Conservation (phyloP, 257 asterid genomes). For the Echites panduratus region DNA sequence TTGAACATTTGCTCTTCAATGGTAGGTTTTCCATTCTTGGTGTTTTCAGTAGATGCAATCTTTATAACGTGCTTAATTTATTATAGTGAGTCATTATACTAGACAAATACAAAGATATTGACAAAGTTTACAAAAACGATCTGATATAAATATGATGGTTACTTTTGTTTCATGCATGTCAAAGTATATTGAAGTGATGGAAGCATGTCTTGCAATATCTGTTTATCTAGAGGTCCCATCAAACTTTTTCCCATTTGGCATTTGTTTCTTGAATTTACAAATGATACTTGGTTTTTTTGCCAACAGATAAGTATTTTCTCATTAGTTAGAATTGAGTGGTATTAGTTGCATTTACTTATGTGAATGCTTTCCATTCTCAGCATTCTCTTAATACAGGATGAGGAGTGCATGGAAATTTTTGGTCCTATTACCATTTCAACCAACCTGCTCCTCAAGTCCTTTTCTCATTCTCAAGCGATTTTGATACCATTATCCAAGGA, state of each 20-base stretch:
- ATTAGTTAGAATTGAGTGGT: background rate
- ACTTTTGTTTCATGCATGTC: background rate
- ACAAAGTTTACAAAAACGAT: background rate
- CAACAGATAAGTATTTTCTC: background rate
- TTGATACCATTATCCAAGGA: background rate
- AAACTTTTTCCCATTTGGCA: background rate
- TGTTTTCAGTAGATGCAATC: background rate
- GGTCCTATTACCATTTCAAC: background rate
- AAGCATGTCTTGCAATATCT: background rate
- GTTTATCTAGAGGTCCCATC: background rate
- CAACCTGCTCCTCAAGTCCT: background rate
- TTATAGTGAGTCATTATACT: background rate
- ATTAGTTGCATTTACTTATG: background rate
- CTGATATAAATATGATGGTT: background rate
- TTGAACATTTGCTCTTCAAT: background rate
- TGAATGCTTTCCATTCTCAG: background rate
- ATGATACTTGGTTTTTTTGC: background rate
- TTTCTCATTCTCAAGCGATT: background rate
- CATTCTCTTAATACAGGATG: background rate
- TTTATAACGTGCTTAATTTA: background rate
- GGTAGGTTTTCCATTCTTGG: background rate
- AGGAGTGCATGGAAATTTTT: background rate
- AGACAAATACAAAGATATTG: no score
- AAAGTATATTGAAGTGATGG: background rate
- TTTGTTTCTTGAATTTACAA: background rate